Evolutionary conservation across 2,329 filamentous ascomycete species (phyloP), one percentile per base, ranked within the genome.

Genomic region (Fusarium mangiferae): DNA sequence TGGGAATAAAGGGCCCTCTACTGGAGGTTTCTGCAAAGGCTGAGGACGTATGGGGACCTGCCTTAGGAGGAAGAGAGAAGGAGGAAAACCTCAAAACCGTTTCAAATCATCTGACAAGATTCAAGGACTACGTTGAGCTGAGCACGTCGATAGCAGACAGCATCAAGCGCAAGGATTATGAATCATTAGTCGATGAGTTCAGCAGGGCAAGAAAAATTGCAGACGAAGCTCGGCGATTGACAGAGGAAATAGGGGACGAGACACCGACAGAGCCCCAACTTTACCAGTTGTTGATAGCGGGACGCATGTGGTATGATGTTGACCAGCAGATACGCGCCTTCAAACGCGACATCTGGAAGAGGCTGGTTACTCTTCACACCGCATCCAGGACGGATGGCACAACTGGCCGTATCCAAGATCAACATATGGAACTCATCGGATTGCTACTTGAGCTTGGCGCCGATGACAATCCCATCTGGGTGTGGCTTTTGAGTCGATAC

Each of bases 31-130:
- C 94, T 2, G 93, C 95, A 69, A 98, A 98, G 82, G 96, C 96
- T 0, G 95, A 98, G 82, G 96, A 99, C 78, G 93, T 99, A 14
- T 99, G 97, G 95, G 96, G 96, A 0, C 96, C 96, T 5, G 96
- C 96, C 3, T 83, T 99, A 42, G 94, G 95, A 55, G 96, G 96
- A 7, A 91, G 94, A 35, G 95, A 98, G 77, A 95, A 96, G 79
- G 96, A 98, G 79, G 93, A 95, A 79, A 92, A 92, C 70, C 86
- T 99, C 62, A 97, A 95, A 81, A 88, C 90, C 1, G 90, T 98
- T 14, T 87, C 95, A 28, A 88, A 89, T 14, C 91, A 92, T 20
- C 87, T 99, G 54, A 93, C 96, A 70, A 91, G 91, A 70, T 93
- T 96, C 81, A 92, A 91, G 68, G 92, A 93, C 39, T 90, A 96